Conservation (phyloP, 495 filamentous ascomycete genomes). For the Podospora conica region DNA sequence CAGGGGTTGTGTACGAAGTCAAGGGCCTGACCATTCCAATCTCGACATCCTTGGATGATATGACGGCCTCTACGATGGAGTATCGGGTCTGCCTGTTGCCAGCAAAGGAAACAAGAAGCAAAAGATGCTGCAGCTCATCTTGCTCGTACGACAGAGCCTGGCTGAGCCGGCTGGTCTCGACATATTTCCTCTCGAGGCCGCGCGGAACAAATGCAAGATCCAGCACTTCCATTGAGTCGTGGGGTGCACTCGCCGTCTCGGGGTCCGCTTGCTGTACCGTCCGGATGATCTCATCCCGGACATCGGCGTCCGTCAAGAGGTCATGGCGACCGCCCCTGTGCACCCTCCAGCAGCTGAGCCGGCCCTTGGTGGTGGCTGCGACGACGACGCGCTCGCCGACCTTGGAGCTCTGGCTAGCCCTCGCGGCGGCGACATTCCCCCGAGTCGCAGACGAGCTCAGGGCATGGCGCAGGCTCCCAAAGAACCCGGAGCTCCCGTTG, state of each 20-base stretch:
- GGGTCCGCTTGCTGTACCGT: conserved; percentile 31
- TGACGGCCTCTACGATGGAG: conserved; percentile 39
- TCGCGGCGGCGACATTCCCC: conserved; percentile 71
- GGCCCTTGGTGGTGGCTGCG: conserved; percentile 64
- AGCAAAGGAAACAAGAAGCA: conserved; percentile 36
- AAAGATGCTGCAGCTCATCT: conserved; percentile 37
- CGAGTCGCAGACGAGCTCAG: conserved; percentile 58
- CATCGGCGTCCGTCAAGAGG: conserved; percentile 42
- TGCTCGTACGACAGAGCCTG: conserved; percentile 35
- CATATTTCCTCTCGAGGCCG: conserved; percentile 36
- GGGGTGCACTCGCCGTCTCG: conserved; percentile 13
- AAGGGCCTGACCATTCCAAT: conserved; percentile 56
- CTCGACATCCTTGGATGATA: conserved; percentile 28
- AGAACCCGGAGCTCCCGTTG: conserved; percentile 53
- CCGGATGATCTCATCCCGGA: conserved; percentile 29
- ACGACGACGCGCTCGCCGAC: conserved; percentile 82
- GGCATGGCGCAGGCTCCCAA: conserved; percentile 69
- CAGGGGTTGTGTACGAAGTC: conserved; percentile 51
- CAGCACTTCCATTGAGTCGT: conserved; percentile 42
- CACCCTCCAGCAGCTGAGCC: conserved; percentile 78
- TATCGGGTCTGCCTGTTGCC: conserved; percentile 32
- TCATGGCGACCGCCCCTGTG: conserved; percentile 71
- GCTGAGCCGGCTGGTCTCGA: conserved; percentile 37
- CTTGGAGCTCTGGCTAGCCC: conserved; percentile 57
- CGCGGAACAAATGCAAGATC: conserved; percentile 45